Percentiles rank a stretch among this genome's conserved stretches.
Conservation (phyloP, 352 stramenopile species). For the Globisporangium iwayamae region DNA sequence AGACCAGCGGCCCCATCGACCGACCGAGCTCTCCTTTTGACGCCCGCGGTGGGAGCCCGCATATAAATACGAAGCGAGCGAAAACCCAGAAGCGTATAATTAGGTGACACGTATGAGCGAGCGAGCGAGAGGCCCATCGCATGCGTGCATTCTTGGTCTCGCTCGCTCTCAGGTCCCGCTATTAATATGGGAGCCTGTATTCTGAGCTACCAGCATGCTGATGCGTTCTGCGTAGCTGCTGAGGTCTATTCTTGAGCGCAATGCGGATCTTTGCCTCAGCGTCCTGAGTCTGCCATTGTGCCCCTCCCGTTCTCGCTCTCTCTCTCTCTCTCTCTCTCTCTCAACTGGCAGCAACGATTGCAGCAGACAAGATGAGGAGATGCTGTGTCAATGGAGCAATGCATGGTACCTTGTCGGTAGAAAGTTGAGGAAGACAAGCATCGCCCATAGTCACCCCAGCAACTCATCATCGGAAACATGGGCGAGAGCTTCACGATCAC, state of each 20-base stretch:
- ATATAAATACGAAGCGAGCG: slow-evolving; percentile 1
- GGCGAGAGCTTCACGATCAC: slow-evolving; percentile 22
- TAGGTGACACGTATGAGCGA: neutral
- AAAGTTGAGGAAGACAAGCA: neutral
- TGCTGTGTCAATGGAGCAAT: no score
- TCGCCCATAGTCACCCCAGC: neutral
- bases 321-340: no score
- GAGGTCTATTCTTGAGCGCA: no score
- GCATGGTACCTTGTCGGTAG: neutral
- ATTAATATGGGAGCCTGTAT: neutral
- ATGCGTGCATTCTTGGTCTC: no score
- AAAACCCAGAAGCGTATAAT: neutral
- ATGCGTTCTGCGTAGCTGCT: neutral
- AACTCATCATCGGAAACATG: neutral
- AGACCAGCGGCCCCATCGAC: no score
- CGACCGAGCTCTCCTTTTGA: neutral
- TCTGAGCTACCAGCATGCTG: neutral
- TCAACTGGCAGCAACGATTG: no score
- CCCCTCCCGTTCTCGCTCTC: no score
- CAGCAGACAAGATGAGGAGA: no score
- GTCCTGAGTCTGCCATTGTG: neutral
- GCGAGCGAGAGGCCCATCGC: neutral
- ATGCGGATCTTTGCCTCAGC: neutral
- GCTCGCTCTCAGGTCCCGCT: neutral
- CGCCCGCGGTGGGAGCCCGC: neutral